Conservation (phyloP, 371 early-diverging fungal species). For the Sporodiniella umbellata region DNA sequence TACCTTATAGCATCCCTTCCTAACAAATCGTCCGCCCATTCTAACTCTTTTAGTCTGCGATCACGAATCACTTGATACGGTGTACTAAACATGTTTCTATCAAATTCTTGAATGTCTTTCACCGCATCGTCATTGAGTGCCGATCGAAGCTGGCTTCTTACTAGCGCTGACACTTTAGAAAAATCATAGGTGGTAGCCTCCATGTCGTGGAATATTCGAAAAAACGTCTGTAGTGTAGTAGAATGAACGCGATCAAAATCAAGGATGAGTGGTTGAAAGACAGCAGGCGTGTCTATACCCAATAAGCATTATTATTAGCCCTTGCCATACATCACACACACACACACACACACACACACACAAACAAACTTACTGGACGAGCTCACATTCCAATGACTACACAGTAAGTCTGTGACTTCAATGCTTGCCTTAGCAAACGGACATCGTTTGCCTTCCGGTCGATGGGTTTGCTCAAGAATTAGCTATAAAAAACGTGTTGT, state of each 20-base stretch:
- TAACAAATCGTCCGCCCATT: constrained; percentile 67
- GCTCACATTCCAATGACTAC: constrained; percentile 69
- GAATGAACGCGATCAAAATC: constrained; percentile 58
- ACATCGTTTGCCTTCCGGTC: constrained; percentile 55
- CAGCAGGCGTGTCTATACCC: constrained; percentile 40
- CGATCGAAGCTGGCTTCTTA: constrained; percentile 51
- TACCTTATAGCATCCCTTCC: constrained; percentile 65
- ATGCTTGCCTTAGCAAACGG: constrained; percentile 66
- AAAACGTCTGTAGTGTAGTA: constrained; percentile 55
- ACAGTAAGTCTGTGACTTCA: constrained; percentile 68
- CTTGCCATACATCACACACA: no score
- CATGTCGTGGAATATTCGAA: constrained; percentile 67
- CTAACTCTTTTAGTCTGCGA: constrained; percentile 66
- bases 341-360: no score
- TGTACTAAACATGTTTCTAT: constrained; percentile 60
- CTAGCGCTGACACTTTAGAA: constrained; percentile 55
- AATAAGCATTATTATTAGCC: not conserved
- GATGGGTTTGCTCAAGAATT: constrained; percentile 57
- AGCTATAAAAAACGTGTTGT: constrained; percentile 26
- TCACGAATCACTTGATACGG: constrained; percentile 64
- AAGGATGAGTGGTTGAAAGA: constrained; percentile 65
- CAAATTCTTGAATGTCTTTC: constrained; percentile 51
- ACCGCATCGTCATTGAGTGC: constrained; percentile 38
- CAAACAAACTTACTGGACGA: constrained; percentile 47
- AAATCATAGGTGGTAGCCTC: constrained; percentile 63